Evolutionary conservation across 306 rosid genomes (phyloP), one percentile per base, ranked within the genome.

Genomic region (Amphicarpaea edgeworthii): DNA sequence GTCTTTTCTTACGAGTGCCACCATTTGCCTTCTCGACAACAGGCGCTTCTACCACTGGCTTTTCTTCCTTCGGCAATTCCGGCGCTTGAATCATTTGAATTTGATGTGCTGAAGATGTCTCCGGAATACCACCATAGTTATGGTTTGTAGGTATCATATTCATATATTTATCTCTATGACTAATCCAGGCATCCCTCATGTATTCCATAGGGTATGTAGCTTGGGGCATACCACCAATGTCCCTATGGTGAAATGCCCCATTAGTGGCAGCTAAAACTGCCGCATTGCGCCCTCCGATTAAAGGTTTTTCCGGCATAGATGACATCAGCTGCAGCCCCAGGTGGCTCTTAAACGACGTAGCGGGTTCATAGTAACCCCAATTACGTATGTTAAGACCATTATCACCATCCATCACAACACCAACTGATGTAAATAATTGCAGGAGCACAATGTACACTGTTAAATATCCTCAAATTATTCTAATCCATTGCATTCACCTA

Each of bases 301-400:
- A 59, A 38, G 93, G 84, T 61, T 90, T 90, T 30, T 95, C 97
- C 1, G 90, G 90, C 88, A 95, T 86, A 42, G 93, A 79, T 0
- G 99, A 84, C 97, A 95, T 92, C 80, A 95, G 96, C 84, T 89
- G 97, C 68, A 95, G 89, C 53, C 99, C 96, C 37, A 92, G 88
- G 64, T 92, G 97, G 42, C 86, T 88, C 84, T 92, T 92, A 60
- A 81, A 86, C 24, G 97, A 81, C 0, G 87, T 17, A 0, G 86
- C 68, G 2, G 97, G 92, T 80, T 92, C 99, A 84, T 92, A 92
- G 88, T 89, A 95, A 77, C 97, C 97, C 99, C 99, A 95, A 62
- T 92, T 90, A 66, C 92, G 91, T 75, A 90, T 95, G 84, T 90
- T 88, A 84, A 92, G 88, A 12, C 92, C 87, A 84, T 95, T 96